These are phyloP conservation scores for Cocos nucifera DNA, from an alignment of 176 grass and related monocot genomes.

Conservation along the genomic window DNA sequence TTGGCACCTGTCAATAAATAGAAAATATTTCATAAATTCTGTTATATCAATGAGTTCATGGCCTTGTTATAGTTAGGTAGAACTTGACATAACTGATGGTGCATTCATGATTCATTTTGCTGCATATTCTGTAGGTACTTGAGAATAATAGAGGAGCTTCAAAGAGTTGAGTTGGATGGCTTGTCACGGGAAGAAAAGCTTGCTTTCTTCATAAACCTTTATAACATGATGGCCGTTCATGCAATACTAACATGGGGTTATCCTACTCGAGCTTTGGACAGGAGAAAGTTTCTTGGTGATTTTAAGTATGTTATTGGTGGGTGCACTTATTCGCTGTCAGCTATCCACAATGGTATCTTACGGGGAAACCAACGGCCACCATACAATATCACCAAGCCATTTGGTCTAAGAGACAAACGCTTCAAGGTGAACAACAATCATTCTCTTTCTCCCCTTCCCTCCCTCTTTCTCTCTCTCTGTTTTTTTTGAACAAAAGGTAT, in stretches of 20 bases:
- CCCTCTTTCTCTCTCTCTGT: too few species aligned
- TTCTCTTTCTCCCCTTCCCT: too few species aligned
- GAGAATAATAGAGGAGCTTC: slow-evolving; percentile 86
- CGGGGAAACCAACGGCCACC: slow-evolving; percentile 83
- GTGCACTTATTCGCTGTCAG: slow-evolving; percentile 79
- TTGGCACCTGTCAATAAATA: too few species aligned
- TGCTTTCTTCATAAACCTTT: slow-evolving; percentile 93
- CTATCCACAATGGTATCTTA: slow-evolving; percentile 83
- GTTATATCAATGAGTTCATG: too few species aligned
- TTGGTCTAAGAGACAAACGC: slow-evolving; percentile 65
- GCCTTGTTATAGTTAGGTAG: too few species aligned
- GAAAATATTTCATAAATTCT: too few species aligned
- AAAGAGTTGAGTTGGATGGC: slow-evolving; percentile 59
- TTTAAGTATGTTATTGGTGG: slow-evolving; percentile 98
- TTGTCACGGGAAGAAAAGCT: slow-evolving; percentile 85
- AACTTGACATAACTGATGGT: too few species aligned
- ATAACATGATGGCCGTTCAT: slow-evolving; percentile 96
- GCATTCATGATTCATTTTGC: neutral
- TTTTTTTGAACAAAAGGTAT: too few species aligned
- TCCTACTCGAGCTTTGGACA: slow-evolving; percentile 67
- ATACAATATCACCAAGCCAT: slow-evolving; percentile 82
- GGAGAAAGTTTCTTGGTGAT: slow-evolving; percentile 79
- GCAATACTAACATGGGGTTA: slow-evolving; percentile 60
- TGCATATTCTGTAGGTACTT: slow-evolving; percentile 49
- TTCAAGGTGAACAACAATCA: slow-evolving; percentile 43